Percentiles rank a stretch among this genome's conserved stretches.
Evolutionary conservation across 352 stramenopile species (phyloP).

Genomic region (Phytophthora hybrid): DNA sequence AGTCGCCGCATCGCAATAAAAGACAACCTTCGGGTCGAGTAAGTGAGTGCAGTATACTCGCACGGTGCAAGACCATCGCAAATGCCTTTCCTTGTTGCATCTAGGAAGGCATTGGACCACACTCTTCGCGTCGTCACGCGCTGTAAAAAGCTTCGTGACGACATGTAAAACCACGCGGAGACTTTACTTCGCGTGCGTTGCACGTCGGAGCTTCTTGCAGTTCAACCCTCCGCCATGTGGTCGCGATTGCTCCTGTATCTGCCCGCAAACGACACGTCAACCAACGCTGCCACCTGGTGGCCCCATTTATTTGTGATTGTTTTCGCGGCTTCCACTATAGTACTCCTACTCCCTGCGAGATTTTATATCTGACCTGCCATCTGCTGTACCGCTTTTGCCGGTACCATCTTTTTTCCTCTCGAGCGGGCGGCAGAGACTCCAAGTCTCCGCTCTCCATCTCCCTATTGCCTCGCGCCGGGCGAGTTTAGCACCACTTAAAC

Average conservation of each 20-base stretch:
- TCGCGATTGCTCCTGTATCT: background rate
- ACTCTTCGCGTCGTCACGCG: background rate
- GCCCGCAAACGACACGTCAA: background rate
- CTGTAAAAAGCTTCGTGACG: too few relatives aligned
- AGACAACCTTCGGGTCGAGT: background rate
- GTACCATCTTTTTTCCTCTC: constrained; percentile 21
- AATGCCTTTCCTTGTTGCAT: background rate
- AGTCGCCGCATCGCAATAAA: background rate
- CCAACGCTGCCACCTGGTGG: background rate
- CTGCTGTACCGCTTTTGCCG: constrained; percentile 3
- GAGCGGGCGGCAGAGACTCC: constrained; percentile 39
- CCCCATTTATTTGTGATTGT: background rate
- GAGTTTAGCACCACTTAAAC: constrained; percentile 13
- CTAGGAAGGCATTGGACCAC: background rate
- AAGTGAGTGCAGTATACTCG: background rate
- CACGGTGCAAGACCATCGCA: background rate
- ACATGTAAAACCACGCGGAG: background rate
- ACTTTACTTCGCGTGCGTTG: background rate
- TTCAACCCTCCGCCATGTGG: background rate
- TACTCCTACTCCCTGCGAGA: background rate
- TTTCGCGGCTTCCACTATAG: background rate
- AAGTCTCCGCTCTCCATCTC: constrained; percentile 19
- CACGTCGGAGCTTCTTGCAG: constrained; percentile 3
- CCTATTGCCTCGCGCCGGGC: constrained; percentile 12
- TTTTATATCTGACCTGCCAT: background rate